Evolutionary conservation across 129 eudicot species (phyloP), one percentile per base, ranked within the genome.

Genomic region (Ambrosia trifida): DNA sequence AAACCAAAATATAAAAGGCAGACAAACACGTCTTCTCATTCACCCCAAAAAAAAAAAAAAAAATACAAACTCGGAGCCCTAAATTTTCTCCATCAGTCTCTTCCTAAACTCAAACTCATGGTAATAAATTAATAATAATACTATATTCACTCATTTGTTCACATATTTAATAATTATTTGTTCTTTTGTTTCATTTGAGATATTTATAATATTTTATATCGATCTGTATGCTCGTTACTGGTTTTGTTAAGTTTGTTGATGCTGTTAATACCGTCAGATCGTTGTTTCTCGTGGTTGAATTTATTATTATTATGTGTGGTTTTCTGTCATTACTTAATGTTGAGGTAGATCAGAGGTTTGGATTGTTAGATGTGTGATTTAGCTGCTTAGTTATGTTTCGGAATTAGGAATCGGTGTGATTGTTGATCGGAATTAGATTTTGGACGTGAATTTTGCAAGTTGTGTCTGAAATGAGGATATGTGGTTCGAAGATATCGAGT

Each of bases 51-150:
- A 20, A 45, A n/a, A n/a, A n/a, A n/a, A n/a, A n/a, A n/a, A n/a
- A n/a, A n/a, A n/a, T n/a, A 57, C 66, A 5, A 13, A 41, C 17
- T 36, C 64, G 76, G 71, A 69, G 71, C 76, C 76, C 76, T 77
- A 77, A 43, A 77, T 77, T 60, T 62, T 77, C 70, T 70, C 64
- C 50, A 50, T 62, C 81, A n/a, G 3, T 53, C 72, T 74, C 59
- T 52, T 6, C 57, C 75, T 38, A 70, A 77, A 69, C 61, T 58
- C n/a, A n/a, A 24, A 24, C 28, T 24, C 0, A 77, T 77, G 81
- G 81, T 77, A 18, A 24, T 3, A 0, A 24, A n/a, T n/a, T n/a
- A n/a, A n/a, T n/a, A n/a, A n/a, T n/a, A n/a, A 53, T 33, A 24
- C 28, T 64, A 11, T 64, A 11, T 64, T 16, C 41, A 20, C 38